Conservation (phyloP, 495 filamentous ascomycete species). For the Trichocladium antarcticum region DNA sequence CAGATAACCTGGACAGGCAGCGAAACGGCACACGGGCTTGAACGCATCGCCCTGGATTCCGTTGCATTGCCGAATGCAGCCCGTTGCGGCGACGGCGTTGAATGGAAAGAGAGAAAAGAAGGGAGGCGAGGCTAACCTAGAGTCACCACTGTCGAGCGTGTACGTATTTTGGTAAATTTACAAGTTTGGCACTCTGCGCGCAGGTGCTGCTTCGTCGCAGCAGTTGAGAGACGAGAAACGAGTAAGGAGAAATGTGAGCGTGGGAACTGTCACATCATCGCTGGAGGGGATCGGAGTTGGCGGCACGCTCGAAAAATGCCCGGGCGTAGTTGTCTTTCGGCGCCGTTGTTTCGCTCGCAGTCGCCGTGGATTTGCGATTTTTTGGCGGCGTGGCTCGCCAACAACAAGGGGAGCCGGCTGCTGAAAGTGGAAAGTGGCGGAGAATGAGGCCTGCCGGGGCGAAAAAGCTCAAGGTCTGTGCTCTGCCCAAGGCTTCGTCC, state of each 20-base stretch:
- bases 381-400: constrained; percentile 15
- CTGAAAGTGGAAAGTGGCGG: constrained; percentile 20
- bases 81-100: too few species aligned
- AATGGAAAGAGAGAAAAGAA: neutral
- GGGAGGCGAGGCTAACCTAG: constrained; percentile 7
- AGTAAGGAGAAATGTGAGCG: constrained; percentile 9
- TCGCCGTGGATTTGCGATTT: constrained; percentile 15
- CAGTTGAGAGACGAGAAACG: constrained; percentile 4
- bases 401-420: neutral
- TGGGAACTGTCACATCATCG: constrained; percentile 28
- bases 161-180: neutral
- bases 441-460: constrained; percentile 1
- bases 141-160: constrained; percentile 7
- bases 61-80: too few species aligned
- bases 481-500: neutral
- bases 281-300: constrained; percentile 3
- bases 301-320: neutral
- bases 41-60: too few species aligned
- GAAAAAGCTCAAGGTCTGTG: constrained; percentile 8
- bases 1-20: neutral
- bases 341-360: neutral
- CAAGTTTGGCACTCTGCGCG: constrained; percentile 6
- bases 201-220: constrained; percentile 7
- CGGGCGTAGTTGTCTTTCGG: neutral
- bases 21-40: neutral